Evolutionary conservation across 768 basidiomycete species (phyloP), one percentile per base, ranked within the genome.

Genomic region (Xerocomus spinulosus): DNA sequence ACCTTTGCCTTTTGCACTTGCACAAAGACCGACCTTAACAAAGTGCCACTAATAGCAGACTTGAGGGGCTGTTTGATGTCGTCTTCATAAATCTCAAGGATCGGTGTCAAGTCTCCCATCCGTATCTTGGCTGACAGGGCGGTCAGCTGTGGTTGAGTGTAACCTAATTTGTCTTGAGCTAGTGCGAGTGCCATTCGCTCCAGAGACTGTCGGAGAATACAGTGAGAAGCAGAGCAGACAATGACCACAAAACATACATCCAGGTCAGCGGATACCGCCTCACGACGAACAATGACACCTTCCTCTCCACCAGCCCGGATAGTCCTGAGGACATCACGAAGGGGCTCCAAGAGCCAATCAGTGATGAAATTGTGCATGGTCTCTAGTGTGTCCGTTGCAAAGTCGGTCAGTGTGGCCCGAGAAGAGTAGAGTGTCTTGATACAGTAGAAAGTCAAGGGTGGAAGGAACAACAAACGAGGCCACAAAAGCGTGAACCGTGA

Each of bases 1-100:
- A 86, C 92, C 74, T 97, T 98, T 49, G 92, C 87, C 65, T 97
- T 98, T 56, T 98, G 95, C 0, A 97, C 78, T 61, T 97, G 95
- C 25, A 99, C 85, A 53, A 98, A 83, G 39, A 92, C 69, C 2
- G 89, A 83, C 24, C 95, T 78, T 15, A 97, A 71, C 8, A 98
- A 73, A 13, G 83, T 86, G 4, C 95, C 95, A 6, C 76, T 70
- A 4, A 97, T 51, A 5, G 84, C 89, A 17, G 88, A 92, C 56
- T 79, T 83, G 38, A 97, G 57, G 0, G 95, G 95, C n/a, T 71
- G 79, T 63, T 84, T 85, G 69, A 98, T 90, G 58, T 97, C 92
- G 51, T 87, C 80, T 69, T 98, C 95, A 60, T 95, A 97, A 5
- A 93, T 77, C 60, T 83, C 72, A 51, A 95, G 76, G 5, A 97